Percentiles rank a stretch among this genome's conserved stretches.
Conservation (phyloP, 441 rosid species). For the Brassica hybrid region DNA sequence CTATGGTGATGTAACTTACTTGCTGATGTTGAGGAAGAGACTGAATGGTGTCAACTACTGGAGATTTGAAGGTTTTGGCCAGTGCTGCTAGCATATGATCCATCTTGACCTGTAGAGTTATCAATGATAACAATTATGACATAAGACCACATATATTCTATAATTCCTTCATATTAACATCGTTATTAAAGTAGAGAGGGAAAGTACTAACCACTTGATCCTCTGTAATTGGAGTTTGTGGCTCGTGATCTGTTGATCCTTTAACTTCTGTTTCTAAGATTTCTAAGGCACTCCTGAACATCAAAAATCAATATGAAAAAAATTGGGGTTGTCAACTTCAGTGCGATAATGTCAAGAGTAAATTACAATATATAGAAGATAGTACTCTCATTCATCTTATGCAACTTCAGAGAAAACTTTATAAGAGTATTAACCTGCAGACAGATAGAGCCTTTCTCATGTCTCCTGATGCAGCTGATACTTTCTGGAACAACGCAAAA, state of each 20-base stretch:
- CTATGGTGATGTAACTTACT: slow-evolving; percentile 51
- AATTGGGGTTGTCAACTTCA: neutral
- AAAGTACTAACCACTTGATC: slow-evolving; percentile 38
- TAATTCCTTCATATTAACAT: slow-evolving; percentile 9
- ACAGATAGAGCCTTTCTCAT: slow-evolving; percentile 92
- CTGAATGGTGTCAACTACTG: slow-evolving; percentile 79
- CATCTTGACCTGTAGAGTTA: slow-evolving; percentile 65
- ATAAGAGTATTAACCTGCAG: slow-evolving; percentile 64
- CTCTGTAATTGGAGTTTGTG: slow-evolving; percentile 37
- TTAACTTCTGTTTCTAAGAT: slow-evolving; percentile 71
- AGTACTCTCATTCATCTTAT: slow-evolving; percentile 10
- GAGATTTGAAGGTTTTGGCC: slow-evolving; percentile 82
- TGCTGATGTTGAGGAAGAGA: slow-evolving; percentile 98
- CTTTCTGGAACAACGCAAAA: slow-evolving; percentile 62
- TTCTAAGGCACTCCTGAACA: slow-evolving; percentile 80
- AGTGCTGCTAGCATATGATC: slow-evolving; percentile 88
- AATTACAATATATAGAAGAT: neutral
- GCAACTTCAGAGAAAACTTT: neutral
- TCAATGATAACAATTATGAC: neutral
- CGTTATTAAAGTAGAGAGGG: neutral
- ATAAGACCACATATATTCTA: neutral
- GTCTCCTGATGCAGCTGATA: slow-evolving; percentile 95
- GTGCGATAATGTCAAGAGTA: neutral
- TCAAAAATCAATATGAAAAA: slow-evolving; percentile 18
- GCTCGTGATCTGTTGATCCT: slow-evolving; percentile 47